phyloP scores from a whole-genome alignment of 2,329 filamentous ascomycete genomes.

The Trichoderma sp. region DNA sequence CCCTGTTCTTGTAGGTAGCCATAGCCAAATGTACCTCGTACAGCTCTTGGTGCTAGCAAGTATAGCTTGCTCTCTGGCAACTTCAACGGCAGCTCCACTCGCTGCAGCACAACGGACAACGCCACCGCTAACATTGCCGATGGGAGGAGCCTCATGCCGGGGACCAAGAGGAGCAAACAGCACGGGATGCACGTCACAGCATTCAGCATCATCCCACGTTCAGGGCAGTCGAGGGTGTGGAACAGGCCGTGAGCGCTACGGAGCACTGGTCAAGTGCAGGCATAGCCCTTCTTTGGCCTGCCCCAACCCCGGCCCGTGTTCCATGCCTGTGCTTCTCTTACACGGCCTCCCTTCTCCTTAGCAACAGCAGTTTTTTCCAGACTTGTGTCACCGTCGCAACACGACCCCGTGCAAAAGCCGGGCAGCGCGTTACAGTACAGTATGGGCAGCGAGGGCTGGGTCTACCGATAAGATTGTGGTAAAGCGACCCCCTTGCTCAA shows the following conservation, averaged over 20 bases:
- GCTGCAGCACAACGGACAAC: background rate
- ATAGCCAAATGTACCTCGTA: background rate
- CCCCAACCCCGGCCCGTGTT: background rate
- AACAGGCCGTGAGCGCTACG: constrained; percentile 3
- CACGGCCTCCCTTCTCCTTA: constrained; percentile 17
- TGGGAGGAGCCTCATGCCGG: constrained; percentile 19
- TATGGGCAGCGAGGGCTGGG: background rate
- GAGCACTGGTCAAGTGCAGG: background rate
- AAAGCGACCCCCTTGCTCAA: background rate
- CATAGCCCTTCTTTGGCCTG: background rate
- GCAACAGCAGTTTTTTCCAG: background rate
- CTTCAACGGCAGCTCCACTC: constrained; percentile 11
- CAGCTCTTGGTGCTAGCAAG: background rate
- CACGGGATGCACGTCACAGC: constrained; percentile 18
- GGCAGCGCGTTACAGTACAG: constrained; percentile 6
- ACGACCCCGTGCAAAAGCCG: background rate
- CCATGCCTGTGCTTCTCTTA: background rate
- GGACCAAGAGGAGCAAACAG: background rate
- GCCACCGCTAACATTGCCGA: constrained; percentile 22
- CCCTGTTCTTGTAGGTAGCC: constrained; percentile 22
- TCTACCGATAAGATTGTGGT: constrained; percentile 4
- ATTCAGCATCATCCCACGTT: constrained; percentile 3
- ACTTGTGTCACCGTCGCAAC: constrained; percentile 14
- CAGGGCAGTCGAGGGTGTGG: constrained; percentile 9
- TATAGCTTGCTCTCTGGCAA: background rate